These are phyloP conservation scores for Blastobotrys mokoenaii DNA, from an alignment of 805 yeast species.

Conservation along the genomic window DNA sequence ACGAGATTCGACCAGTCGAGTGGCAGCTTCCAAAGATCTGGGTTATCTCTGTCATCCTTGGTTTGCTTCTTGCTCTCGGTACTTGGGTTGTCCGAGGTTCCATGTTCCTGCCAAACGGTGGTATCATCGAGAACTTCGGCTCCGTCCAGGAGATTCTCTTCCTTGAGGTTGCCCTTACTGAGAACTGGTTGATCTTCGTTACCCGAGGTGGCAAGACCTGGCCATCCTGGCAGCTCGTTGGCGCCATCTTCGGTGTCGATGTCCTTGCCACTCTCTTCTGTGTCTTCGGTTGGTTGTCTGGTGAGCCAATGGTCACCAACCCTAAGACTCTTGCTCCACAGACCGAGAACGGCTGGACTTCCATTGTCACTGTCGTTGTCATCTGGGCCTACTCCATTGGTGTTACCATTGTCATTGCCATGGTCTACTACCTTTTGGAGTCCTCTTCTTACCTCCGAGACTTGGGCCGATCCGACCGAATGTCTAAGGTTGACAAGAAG, in stretches of 20 bases:
- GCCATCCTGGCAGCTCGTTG: constrained; percentile 96
- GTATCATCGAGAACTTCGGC: constrained; percentile 94
- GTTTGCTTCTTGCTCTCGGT: constrained; percentile 80
- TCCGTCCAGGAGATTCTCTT: constrained; percentile 88
- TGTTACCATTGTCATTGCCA: constrained; percentile 91
- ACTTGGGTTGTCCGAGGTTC: constrained; percentile 93
- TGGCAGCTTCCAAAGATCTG: constrained; percentile 97
- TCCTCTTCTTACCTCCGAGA: constrained; percentile 25
- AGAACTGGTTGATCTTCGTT: constrained; percentile 94
- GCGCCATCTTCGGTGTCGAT: constrained; percentile 89
- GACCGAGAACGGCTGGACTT: constrained; percentile 79
- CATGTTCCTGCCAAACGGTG: constrained; percentile 70
- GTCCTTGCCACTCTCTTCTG: constrained; percentile 86
- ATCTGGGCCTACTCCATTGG: constrained; percentile 93
- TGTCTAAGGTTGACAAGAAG: constrained; percentile 24
- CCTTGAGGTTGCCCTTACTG: constrained; percentile 91
- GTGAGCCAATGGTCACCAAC: constrained; percentile 27
- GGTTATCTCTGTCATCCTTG: constrained; percentile 91
- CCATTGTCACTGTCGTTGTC: constrained; percentile 87
- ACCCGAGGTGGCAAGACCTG: constrained; percentile 98
- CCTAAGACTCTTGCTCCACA: constrained; percentile 39
- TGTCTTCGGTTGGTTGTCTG: constrained; percentile 83
- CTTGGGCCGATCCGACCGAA: constrained; percentile 28
- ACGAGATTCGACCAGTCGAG: constrained; percentile 85
- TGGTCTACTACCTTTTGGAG: constrained; percentile 78